Evolutionary conservation across 2,329 filamentous ascomycete genomes (phyloP).

Genomic region (Aspergillus hortae): DNA sequence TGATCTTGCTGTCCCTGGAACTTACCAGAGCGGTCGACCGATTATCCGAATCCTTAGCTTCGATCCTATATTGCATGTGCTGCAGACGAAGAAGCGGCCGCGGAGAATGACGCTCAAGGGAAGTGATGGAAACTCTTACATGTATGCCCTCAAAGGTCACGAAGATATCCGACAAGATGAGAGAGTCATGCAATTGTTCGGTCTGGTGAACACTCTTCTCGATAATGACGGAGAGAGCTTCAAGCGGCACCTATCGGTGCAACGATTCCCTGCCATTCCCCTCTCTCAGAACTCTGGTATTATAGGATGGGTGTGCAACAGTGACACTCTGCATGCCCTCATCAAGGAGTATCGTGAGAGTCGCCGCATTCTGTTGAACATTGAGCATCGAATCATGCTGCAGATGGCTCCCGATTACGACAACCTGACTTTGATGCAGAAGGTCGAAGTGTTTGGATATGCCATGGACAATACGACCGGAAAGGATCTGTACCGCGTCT

Average conservation of each 20-base stretch:
- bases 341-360: constrained; percentile 97
- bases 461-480: constrained; percentile 98
- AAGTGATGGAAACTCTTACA: constrained; percentile 82
- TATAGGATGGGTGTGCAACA: constrained; percentile 94
- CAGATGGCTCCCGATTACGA: constrained; percentile 99
- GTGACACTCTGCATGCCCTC: constrained; percentile 91
- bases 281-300: constrained; percentile 94
- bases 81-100: constrained; percentile 94
- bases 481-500: constrained; percentile 93
- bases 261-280: constrained; percentile 93
- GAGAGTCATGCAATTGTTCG: constrained; percentile 98
- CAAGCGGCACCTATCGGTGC: constrained; percentile 94
- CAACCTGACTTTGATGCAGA: constrained; percentile 98
- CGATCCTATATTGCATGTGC: constrained; percentile 83
- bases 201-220: constrained; percentile 92
- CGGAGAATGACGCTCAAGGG: constrained; percentile 84
- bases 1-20: constrained; percentile 92
- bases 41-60: constrained; percentile 86
- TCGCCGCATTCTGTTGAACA: constrained; percentile 95
- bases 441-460: constrained; percentile 98
- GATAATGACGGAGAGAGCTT: constrained; percentile 92
- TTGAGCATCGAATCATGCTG: constrained; percentile 98
- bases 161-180: constrained; percentile 99
- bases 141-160: constrained; percentile 94
- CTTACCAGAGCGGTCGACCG: constrained; percentile 75